Conservation (phyloP, 106 monocot genomes). For the Phalaenopsis equestris region DNA sequence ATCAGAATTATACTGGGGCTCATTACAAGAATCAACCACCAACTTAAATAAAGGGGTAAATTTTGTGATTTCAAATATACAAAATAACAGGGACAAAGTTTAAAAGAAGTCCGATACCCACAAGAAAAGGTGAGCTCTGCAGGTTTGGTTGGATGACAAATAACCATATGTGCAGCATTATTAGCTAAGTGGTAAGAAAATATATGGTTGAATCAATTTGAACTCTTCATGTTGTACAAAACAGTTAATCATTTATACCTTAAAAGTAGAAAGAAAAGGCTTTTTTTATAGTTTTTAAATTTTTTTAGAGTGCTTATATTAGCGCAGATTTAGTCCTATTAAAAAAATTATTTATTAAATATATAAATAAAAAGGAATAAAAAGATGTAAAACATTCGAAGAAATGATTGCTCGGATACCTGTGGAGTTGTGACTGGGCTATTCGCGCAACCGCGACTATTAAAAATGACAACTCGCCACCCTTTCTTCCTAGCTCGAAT, state of each 20-base stretch:
- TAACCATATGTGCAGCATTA: background rate
- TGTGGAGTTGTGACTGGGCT: conserved; percentile 88
- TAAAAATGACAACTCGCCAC: conserved; percentile 86
- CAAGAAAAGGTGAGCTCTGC: too few species aligned
- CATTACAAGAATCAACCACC: background rate
- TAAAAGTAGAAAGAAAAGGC: background rate
- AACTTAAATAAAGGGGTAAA: background rate
- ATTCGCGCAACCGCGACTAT: conserved; percentile 80
- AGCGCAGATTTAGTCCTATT: background rate
- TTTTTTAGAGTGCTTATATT: background rate
- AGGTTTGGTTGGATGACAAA: too few species aligned
- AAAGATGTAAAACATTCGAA: background rate
- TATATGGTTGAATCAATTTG: background rate
- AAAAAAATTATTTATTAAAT: background rate
- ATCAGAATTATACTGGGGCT: background rate
- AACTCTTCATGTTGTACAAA: background rate
- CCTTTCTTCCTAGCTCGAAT: conserved; percentile 65
- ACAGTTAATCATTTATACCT: background rate
- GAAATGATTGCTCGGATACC: conserved; percentile 25
- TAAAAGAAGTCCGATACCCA: background rate
- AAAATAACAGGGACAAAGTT: background rate
- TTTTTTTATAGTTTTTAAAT: background rate
- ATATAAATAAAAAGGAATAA: background rate
- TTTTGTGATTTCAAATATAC: background rate
- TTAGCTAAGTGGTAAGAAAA: background rate